phyloP scores from a whole-genome alignment of 1,284 basidiomycete genomes.

The Limonomyces culmigenus region DNA sequence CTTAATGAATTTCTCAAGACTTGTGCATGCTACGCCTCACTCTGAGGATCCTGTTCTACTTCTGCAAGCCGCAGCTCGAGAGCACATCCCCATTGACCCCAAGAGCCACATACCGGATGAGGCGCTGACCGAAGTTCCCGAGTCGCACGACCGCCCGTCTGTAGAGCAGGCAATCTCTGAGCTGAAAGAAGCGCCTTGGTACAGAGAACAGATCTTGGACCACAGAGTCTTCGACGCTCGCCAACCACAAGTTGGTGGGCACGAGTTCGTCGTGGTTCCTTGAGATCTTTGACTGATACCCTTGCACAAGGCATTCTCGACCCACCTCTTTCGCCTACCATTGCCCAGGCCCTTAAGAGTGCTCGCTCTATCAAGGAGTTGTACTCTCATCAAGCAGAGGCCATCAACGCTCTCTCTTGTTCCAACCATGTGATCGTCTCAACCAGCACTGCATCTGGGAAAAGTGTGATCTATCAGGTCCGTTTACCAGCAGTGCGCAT shows the following conservation, averaged over 20 bases:
- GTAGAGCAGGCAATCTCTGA: slow-evolving; percentile 43
- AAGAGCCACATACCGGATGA: slow-evolving; percentile 4
- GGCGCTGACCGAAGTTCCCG: slow-evolving; percentile 24
- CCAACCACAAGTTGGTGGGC: slow-evolving; percentile 31
- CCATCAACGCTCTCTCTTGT: slow-evolving; percentile 49
- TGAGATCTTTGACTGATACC: neutral
- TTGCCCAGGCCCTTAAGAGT: slow-evolving; percentile 40
- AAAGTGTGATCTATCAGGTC: slow-evolving; percentile 82
- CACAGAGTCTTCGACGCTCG: slow-evolving; percentile 35
- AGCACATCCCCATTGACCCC: slow-evolving; percentile 55
- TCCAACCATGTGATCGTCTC: slow-evolving; percentile 74
- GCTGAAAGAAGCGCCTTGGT: slow-evolving; percentile 41
- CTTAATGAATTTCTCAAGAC: slow-evolving; percentile 21
- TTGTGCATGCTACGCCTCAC: slow-evolving; percentile 37
- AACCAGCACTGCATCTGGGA: slow-evolving; percentile 83
- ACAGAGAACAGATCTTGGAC: slow-evolving; percentile 49
- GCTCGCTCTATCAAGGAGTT: slow-evolving; percentile 51
- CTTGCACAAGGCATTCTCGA: slow-evolving; percentile 27
- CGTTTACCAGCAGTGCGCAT: slow-evolving; percentile 1
- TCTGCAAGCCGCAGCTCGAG: slow-evolving; percentile 46
- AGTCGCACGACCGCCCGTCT: slow-evolving; percentile 33
- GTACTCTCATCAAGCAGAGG: slow-evolving; percentile 68
- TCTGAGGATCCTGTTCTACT: slow-evolving; percentile 44
- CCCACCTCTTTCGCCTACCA: slow-evolving; percentile 36
- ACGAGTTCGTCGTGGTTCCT: neutral